A percentile compares a stretch with the other conserved stretches of the same genome.
phyloP scores from a whole-genome alignment of 169 alveolate genomes.

The Miamiensis avidus region DNA sequence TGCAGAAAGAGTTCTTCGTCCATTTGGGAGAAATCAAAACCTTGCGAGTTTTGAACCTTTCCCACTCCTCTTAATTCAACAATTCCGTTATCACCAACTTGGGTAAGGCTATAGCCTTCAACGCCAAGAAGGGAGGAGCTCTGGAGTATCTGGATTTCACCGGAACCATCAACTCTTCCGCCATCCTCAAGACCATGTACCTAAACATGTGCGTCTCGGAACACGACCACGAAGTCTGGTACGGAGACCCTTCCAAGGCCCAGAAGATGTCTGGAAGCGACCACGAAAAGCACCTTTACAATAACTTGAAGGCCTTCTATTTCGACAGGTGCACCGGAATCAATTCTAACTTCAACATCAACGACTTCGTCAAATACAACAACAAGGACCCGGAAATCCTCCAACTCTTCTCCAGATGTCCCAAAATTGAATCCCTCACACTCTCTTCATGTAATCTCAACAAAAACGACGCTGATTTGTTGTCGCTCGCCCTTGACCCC shows the following conservation, averaged over 20 bases:
- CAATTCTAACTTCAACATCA: constrained; percentile 30
- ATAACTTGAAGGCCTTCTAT: constrained; percentile 36
- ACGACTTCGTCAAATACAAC: constrained; percentile 12
- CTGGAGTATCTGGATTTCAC: constrained; percentile 53
- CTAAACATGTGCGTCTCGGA: constrained; percentile 42
- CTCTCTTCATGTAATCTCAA: constrained; percentile 17
- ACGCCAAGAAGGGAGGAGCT: constrained; percentile 68
- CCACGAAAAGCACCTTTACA: constrained; percentile 35
- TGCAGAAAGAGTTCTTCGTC: constrained; percentile 68
- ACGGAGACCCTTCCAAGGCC: constrained; percentile 65
- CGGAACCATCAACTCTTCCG: neutral
- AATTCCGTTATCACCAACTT: constrained; percentile 26
- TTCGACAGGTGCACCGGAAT: constrained; percentile 11
- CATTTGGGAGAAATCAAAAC: constrained; percentile 82
- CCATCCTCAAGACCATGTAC: constrained; percentile 19
- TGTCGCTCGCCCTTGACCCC: neutral
- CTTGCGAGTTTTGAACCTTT: constrained; percentile 55
- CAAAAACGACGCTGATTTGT: constrained; percentile 46
- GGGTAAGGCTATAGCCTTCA: constrained; percentile 71
- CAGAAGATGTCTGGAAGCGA: constrained; percentile 57
- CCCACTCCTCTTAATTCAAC: constrained; percentile 22
- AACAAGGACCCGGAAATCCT: constrained; percentile 40
- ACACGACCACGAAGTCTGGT: constrained; percentile 62
- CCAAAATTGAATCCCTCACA: constrained; percentile 25
- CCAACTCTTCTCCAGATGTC: constrained; percentile 3